A percentile compares a stretch with the other conserved stretches of the same genome.
Evolutionary conservation across 140 eudicot species (phyloP).

Genomic region (Bidens hawaiensis): DNA sequence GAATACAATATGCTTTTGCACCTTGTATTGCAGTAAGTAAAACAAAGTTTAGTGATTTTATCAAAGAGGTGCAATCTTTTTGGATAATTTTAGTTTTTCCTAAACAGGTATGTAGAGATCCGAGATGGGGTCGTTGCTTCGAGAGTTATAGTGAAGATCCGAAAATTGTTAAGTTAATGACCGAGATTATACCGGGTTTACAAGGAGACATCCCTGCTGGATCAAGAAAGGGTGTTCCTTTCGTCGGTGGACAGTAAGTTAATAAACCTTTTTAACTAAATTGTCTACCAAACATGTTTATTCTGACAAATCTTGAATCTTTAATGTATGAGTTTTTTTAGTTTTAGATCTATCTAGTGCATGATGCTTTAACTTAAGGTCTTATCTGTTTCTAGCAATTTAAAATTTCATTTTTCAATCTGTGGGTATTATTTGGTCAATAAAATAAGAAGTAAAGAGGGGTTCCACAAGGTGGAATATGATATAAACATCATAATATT

Average conservation of each 20-base stretch:
- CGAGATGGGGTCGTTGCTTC: constrained; percentile 70
- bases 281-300: neutral
- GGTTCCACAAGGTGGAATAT: constrained; percentile 5
- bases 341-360: neutral
- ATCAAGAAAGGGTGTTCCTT: constrained; percentile 46
- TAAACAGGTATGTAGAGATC: constrained; percentile 68
- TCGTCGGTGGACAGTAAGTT: constrained; percentile 51
- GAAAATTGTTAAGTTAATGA: constrained; percentile 49
- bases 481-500: neutral
- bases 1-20: constrained; percentile 58
- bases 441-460: neutral
- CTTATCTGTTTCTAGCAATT: neutral
- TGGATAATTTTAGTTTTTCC: neutral
- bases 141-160: constrained; percentile 72
- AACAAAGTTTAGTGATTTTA: constrained; percentile 1
- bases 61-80: neutral
- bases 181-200: constrained; percentile 57
- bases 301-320: neutral
- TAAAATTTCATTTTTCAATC: neutral
- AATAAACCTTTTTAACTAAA: too few relatives aligned
- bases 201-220: constrained; percentile 54
- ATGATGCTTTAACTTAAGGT: neutral
- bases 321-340: neutral
- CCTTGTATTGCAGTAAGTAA: constrained; percentile 65
- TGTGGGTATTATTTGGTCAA: neutral